phyloP scores from a whole-genome alignment of 2,329 filamentous ascomycete genomes.

The Grosmannia huntii region DNA sequence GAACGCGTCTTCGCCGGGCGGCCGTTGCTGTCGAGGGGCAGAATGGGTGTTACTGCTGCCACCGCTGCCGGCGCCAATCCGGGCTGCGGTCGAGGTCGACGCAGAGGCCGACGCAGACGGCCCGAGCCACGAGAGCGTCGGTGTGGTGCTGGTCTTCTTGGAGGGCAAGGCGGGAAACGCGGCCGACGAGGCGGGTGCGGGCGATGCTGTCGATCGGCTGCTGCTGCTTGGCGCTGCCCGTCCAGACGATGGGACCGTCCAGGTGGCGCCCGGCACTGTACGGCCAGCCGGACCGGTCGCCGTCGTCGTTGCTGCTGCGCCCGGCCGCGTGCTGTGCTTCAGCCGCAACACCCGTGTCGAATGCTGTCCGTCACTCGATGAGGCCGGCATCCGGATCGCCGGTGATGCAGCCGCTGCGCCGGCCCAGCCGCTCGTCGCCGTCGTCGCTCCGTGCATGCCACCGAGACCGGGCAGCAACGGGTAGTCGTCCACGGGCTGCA shows the following conservation, averaged over 20 bases:
- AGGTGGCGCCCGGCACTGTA: slow-evolving; percentile 10
- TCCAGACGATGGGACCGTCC: slow-evolving; percentile 15
- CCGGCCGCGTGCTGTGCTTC: slow-evolving; percentile 42
- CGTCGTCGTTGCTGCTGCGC: slow-evolving; percentile 13
- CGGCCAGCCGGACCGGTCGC: slow-evolving; percentile 5
- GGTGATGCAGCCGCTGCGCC: slow-evolving; percentile 47
- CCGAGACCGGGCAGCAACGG: slow-evolving; percentile 69
- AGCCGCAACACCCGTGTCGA: slow-evolving; percentile 44
- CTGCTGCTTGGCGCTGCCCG: slow-evolving; percentile 1
- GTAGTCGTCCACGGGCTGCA: slow-evolving; percentile 60
- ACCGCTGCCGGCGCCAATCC: slow-evolving; percentile 7
- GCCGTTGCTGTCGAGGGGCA: slow-evolving; percentile 4
- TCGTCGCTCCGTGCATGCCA: slow-evolving; percentile 51
- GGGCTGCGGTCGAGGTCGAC: not conserved
- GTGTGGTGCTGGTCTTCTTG: not conserved
- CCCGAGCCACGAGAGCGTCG: slow-evolving; percentile 13
- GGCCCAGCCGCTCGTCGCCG: slow-evolving; percentile 45
- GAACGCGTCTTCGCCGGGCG: slow-evolving; percentile 50
- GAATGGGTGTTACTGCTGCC: not conserved
- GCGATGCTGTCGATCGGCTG: not conserved
- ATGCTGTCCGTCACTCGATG: slow-evolving; percentile 28
- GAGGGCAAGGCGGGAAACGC: slow-evolving; percentile 33
- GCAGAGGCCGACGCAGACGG: not conserved
- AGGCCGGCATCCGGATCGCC: slow-evolving; percentile 29
- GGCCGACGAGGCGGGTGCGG: slow-evolving; percentile 17